These are phyloP conservation scores for Epicoccum sorghinum DNA, from an alignment of 2,329 filamentous ascomycete genomes.

Conservation along the genomic window DNA sequence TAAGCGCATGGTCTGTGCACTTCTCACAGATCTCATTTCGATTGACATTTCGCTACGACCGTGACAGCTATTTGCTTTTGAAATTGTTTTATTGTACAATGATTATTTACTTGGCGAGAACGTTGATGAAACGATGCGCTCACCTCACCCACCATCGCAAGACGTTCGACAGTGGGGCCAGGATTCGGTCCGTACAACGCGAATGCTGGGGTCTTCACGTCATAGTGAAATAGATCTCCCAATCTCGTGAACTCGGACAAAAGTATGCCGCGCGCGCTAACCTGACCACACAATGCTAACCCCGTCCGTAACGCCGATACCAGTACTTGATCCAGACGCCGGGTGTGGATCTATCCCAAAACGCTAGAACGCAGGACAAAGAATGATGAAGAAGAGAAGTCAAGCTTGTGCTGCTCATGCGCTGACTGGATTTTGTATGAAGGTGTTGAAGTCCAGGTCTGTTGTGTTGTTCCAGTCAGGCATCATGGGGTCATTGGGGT, in stretches of 20 bases:
- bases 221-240: constrained; percentile 32
- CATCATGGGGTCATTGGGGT: constrained; percentile 41
- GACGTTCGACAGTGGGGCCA: neutral
- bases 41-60: neutral
- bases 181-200: constrained; percentile 11
- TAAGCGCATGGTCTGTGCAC: constrained; percentile 4
- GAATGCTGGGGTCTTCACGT: constrained; percentile 23
- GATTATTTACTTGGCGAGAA: neutral
- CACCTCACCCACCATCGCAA: neutral
- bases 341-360: constrained; percentile 31
- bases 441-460: constrained; percentile 47
- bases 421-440: constrained; percentile 44
- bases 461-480: constrained; percentile 42
- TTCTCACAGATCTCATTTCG: neutral
- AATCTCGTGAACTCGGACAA: constrained; percentile 18
- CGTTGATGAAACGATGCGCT: neutral
- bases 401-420: constrained; percentile 31
- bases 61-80: neutral
- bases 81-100: constrained; percentile 4
- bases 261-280: constrained; percentile 9
- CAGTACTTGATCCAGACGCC: constrained; percentile 28
- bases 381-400: constrained; percentile 27
- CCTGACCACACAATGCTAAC: constrained; percentile 15
- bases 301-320: constrained; percentile 27
- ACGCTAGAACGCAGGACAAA: constrained; percentile 46